Evolutionary conservation across 352 stramenopile genomes (phyloP).

Genomic region (Phytopythium ostracodes): DNA sequence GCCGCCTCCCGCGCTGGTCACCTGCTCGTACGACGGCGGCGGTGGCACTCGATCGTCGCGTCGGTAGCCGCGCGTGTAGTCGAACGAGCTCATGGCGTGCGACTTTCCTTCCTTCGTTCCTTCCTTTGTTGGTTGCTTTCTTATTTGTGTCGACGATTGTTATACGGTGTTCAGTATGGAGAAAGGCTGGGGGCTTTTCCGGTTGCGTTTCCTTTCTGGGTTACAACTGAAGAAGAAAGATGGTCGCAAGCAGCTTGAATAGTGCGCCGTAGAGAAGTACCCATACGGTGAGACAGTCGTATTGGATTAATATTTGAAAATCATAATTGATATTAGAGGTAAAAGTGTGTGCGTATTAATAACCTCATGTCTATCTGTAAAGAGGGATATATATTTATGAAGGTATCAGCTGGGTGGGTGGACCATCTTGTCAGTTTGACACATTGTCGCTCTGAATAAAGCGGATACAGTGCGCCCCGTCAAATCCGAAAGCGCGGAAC

Average conservation of each 20-base stretch:
- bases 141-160: background rate
- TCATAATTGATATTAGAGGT: too few relatives aligned
- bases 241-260: background rate
- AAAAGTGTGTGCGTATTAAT: too few relatives aligned
- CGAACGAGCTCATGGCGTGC: constrained; percentile 16
- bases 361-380: too few relatives aligned
- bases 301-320: background rate
- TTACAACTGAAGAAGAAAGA: background rate
- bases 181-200: background rate
- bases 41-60: background rate
- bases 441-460: background rate
- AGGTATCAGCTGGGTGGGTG: background rate
- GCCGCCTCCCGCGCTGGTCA: background rate
- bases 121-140: too few relatives aligned
- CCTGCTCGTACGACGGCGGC: constrained; percentile 14
- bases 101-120: background rate
- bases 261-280: background rate
- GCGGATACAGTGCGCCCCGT: too few relatives aligned
- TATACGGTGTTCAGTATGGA: background rate
- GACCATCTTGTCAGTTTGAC: background rate
- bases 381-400: too few relatives aligned
- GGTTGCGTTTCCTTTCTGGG: background rate
- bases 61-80: constrained; percentile 9
- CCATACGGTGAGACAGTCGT: background rate
- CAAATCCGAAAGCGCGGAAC: too few relatives aligned